A percentile compares a stretch with the other conserved stretches of the same genome.
Conservation (phyloP, 306 rosid species). For the Fragaria iinumae region DNA sequence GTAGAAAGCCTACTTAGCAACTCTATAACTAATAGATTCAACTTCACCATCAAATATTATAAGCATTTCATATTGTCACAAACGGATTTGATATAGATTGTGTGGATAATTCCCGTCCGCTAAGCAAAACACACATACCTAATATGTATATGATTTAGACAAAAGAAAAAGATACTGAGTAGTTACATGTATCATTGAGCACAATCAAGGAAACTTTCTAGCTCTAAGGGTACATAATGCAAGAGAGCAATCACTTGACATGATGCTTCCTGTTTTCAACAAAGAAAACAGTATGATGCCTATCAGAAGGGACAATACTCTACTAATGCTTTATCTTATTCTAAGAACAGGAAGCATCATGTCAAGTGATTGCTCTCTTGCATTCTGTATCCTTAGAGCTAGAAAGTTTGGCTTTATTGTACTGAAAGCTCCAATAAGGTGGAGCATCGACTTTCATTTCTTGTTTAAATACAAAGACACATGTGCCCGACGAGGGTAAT, state of each 20-base stretch:
- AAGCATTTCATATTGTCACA: background rate
- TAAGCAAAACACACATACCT: background rate
- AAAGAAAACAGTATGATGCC: background rate
- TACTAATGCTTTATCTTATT: background rate
- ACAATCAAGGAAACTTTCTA: background rate
- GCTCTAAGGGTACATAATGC: background rate
- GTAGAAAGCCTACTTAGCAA: background rate
- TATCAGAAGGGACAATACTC: background rate
- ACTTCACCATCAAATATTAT: background rate
- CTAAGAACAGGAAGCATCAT: background rate
- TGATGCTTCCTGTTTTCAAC: background rate
- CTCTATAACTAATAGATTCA: background rate
- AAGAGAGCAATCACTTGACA: background rate
- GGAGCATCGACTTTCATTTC: background rate
- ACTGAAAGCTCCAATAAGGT: slow-evolving; percentile 6
- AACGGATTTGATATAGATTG: background rate
- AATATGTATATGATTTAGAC: background rate
- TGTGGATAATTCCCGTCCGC: background rate
- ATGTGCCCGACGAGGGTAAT: background rate
- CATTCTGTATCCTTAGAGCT: too few relatives aligned
- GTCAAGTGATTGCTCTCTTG: too few relatives aligned
- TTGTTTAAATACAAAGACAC: background rate
- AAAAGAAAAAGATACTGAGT: background rate
- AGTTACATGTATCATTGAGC: background rate
- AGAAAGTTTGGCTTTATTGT: too few relatives aligned